Evolutionary conservation across 352 stramenopile genomes (phyloP).

Genomic region (Globisporangium apiculatum): DNA sequence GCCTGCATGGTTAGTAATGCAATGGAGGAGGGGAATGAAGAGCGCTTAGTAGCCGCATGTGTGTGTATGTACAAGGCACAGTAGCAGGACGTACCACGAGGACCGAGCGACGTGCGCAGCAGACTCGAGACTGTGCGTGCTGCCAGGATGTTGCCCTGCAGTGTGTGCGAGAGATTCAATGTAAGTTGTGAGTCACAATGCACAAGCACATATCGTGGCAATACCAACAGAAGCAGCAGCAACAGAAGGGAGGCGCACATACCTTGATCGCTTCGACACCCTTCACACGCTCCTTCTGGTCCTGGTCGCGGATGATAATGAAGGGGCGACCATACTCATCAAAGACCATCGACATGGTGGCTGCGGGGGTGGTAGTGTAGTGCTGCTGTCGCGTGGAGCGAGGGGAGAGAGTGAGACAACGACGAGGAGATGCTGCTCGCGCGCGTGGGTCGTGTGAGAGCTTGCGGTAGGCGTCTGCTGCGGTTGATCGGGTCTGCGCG

Average conservation of each 20-base stretch:
- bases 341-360: conserved; percentile 90
- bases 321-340: conserved; percentile 99
- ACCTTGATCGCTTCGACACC: conserved; percentile 97
- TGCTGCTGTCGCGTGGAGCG: background rate
- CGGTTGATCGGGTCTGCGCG: background rate
- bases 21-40: background rate
- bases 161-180: background rate
- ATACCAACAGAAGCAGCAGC: too few relatives aligned
- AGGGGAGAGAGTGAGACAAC: background rate
- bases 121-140: conserved; percentile 96
- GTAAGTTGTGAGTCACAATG: background rate
- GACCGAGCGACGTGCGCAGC: conserved; percentile 96
- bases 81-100: conserved; percentile 73
- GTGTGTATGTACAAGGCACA: background rate
- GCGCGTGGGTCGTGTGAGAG: background rate
- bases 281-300: conserved; percentile 97
- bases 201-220: background rate
- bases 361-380: conserved; percentile 3
- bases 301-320: conserved; percentile 99
- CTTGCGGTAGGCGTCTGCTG: too few relatives aligned
- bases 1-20: conserved; percentile 24
- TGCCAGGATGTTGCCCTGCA: conserved; percentile 97
- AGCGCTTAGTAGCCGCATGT: background rate
- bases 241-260: background rate
- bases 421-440: too few relatives aligned